These are phyloP conservation scores for Aurinia saxatilis DNA, from an alignment of 345 rosid species.

Conservation along the genomic window DNA sequence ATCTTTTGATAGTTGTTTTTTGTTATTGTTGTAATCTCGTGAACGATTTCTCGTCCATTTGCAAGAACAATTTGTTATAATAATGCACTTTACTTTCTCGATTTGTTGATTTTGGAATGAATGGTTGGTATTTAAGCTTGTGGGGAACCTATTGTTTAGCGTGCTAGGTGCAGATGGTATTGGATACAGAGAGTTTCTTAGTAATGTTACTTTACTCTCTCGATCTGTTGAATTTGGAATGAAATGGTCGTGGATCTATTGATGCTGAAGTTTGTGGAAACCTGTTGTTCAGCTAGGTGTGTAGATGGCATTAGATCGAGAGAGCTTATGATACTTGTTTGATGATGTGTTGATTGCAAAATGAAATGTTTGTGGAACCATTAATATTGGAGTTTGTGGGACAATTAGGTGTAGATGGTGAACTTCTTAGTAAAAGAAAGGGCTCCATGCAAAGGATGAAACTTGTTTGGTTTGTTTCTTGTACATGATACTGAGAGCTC, in stretches of 20 bases:
- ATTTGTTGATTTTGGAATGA: constrained; percentile 2
- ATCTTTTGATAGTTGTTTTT: constrained; percentile 22
- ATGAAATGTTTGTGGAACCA: too few relatives aligned
- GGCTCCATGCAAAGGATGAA: neutral
- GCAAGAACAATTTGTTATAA: constrained; percentile 29
- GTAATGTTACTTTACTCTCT: too few relatives aligned
- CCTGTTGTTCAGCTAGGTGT: neutral
- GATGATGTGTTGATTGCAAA: too few relatives aligned
- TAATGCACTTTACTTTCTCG: constrained; percentile 7
- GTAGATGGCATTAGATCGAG: neutral
- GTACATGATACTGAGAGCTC: neutral
- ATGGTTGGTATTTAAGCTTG: neutral
- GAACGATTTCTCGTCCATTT: constrained; percentile 5
- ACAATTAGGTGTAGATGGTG: too few relatives aligned
- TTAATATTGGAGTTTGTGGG: too few relatives aligned
- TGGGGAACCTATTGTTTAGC: neutral
- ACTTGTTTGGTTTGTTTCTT: constrained; percentile 2
- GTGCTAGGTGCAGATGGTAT: neutral
- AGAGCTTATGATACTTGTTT: too few relatives aligned
- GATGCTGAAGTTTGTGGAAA: too few relatives aligned
- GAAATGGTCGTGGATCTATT: too few relatives aligned
- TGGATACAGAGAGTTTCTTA: neutral
- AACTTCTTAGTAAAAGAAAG: too few relatives aligned
- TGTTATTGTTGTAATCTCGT: constrained; percentile 10
- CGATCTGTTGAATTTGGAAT: too few relatives aligned